Conservation (phyloP, 495 filamentous ascomycete genomes). For the Penicillium macrosclerotiorum region DNA sequence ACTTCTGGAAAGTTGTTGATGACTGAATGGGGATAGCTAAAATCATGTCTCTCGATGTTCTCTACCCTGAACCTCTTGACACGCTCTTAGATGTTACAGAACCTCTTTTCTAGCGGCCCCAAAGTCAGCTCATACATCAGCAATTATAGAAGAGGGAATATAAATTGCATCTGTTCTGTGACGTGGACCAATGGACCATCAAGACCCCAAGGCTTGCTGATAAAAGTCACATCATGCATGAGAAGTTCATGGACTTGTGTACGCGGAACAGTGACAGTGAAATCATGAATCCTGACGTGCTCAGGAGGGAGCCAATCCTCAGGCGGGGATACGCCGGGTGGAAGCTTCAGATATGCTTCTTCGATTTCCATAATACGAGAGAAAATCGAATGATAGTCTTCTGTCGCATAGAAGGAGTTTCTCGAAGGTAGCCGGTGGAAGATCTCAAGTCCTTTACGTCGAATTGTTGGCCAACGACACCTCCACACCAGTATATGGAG, state of each 20-base stretch:
- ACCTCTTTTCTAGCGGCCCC: no score
- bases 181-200: conserved; percentile 1
- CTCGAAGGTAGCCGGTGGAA: conserved; percentile 6
- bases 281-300: conserved; percentile 15
- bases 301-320: conserved; percentile 12
- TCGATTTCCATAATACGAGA: conserved; percentile 17
- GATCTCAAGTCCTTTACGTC: conserved; percentile 15
- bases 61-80: no score
- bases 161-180: conserved; percentile 13
- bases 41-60: no score
- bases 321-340: background rate
- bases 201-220: conserved; percentile 7
- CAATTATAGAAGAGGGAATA: no score
- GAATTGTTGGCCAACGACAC: conserved; percentile 15
- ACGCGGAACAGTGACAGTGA: background rate
- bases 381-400: conserved; percentile 16
- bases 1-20: no score
- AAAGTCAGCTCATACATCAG: no score
- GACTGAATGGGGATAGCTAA: no score
- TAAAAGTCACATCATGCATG: conserved; percentile 8
- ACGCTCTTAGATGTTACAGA: no score
- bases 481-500: conserved; percentile 20
- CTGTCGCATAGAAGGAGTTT: conserved; percentile 7
- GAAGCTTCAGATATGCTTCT: conserved; percentile 1
- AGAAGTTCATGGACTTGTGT: background rate